A percentile compares a stretch with the other conserved stretches of the same genome.
Evolutionary conservation across 2,329 filamentous ascomycete genomes (phyloP).

Genomic region (Aspergillus pseudonomiae): DNA sequence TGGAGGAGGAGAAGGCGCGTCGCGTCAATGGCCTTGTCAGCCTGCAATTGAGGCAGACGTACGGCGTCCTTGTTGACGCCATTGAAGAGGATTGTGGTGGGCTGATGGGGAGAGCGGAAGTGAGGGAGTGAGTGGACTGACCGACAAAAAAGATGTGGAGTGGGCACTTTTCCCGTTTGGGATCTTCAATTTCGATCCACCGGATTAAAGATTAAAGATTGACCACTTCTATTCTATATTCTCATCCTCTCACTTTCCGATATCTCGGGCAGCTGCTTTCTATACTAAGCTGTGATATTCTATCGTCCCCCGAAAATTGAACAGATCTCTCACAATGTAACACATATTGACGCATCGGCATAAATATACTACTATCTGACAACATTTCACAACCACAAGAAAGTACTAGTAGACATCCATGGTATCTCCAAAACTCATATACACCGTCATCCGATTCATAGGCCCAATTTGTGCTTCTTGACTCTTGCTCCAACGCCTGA

Average conservation of each 20-base stretch:
- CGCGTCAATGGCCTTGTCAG: conserved; percentile 17
- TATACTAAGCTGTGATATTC: background rate
- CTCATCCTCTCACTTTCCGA: background rate
- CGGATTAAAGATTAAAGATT: background rate
- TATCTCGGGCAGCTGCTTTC: background rate
- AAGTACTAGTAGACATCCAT: background rate
- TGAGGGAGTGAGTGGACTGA: conserved; percentile 1
- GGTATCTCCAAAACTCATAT: background rate
- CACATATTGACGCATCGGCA: background rate
- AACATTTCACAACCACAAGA: background rate
- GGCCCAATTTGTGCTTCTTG: conserved; percentile 78
- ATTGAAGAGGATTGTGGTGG: conserved; percentile 17
- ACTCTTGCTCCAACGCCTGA: conserved; percentile 76
- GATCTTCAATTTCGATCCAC: background rate
- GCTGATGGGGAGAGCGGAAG: conserved; percentile 7
- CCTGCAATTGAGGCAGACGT: conserved; percentile 40
- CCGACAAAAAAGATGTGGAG: conserved; percentile 10
- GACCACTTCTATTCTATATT: background rate
- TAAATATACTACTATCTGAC: background rate
- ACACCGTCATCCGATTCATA: background rate
- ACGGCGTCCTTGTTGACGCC: conserved; percentile 31
- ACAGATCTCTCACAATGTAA: no score
- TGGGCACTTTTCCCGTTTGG: conserved; percentile 19
- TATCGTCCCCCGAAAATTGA: background rate
- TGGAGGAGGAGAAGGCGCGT: conserved; percentile 21